Conservation (phyloP, 345 rosid genomes). For the Eucalyptus leucophloia region DNA sequence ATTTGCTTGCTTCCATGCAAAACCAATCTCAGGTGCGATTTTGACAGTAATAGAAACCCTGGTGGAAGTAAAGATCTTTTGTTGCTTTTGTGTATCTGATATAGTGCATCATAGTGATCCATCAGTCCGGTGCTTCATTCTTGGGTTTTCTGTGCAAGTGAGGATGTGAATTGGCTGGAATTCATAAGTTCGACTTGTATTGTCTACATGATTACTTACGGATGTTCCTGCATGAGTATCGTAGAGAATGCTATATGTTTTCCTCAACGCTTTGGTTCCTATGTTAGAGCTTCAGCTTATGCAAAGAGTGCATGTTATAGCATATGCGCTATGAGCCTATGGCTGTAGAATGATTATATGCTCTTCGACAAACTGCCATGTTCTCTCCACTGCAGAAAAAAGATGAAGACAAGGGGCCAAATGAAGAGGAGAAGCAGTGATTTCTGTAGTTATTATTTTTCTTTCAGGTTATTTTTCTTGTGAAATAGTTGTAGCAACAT, state of each 20-base stretch:
- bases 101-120: not conserved
- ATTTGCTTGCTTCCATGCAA: constrained; percentile 57
- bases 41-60: not conserved
- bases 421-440: constrained; percentile 16
- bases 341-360: not conserved
- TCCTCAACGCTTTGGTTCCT: not conserved
- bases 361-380: not conserved
- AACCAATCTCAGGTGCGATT: constrained; percentile 47
- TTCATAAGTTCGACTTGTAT: not conserved
- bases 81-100: not conserved
- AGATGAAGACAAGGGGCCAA: constrained; percentile 25
- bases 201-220: not conserved
- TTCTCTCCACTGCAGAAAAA: constrained; percentile 20
- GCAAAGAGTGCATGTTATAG: not conserved
- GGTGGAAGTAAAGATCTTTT: not conserved
- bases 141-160: not conserved
- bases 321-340: not conserved
- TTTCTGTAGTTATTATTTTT: not conserved
- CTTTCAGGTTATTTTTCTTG: not conserved
- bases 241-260: not conserved
- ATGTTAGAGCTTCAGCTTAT: not conserved
- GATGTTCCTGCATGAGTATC: not conserved
- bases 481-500: not conserved
- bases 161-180: not conserved
- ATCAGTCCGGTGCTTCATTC: not conserved